Percentiles rank a stretch among this genome's conserved stretches.
Evolutionary conservation across 257 asterid genomes (phyloP).

Genomic region (Mentha longifolia): DNA sequence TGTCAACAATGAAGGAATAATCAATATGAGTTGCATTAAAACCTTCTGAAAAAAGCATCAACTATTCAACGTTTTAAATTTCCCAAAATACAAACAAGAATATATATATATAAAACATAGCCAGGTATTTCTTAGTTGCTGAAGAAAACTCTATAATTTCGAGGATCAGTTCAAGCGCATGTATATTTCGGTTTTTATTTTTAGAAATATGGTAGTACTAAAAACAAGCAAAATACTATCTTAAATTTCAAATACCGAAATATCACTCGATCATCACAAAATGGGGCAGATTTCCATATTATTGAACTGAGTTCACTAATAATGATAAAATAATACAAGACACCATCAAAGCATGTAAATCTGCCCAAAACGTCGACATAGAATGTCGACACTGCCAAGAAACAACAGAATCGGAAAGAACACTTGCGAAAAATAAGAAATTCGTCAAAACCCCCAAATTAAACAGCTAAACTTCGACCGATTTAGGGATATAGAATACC

Average conservation of each 20-base stretch:
- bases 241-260: slow-evolving; percentile 9
- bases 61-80: background rate
- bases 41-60: background rate
- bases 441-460: slow-evolving; percentile 32
- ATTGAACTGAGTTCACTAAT: slow-evolving; percentile 9
- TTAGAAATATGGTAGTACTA: background rate
- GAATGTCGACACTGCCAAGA: slow-evolving; percentile 15
- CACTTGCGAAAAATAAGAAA: background rate
- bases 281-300: background rate
- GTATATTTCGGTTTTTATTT: background rate
- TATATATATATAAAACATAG: background rate
- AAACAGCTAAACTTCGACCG: slow-evolving; percentile 22
- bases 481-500: slow-evolving; percentile 27
- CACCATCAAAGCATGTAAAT: slow-evolving; percentile 12
- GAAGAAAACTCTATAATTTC: slow-evolving; percentile 8
- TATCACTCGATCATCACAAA: slow-evolving; percentile 8
- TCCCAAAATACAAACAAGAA: background rate
- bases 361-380: slow-evolving; percentile 20
- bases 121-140: background rate
- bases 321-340: background rate
- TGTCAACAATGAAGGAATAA: slow-evolving; percentile 2
- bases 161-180: slow-evolving; percentile 28
- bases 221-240: slow-evolving; percentile 23
- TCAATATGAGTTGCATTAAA: background rate
- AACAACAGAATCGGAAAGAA: slow-evolving; percentile 4